phyloP scores from a whole-genome alignment of 2,329 filamentous ascomycete species.

The Ophiostoma sp. region DNA sequence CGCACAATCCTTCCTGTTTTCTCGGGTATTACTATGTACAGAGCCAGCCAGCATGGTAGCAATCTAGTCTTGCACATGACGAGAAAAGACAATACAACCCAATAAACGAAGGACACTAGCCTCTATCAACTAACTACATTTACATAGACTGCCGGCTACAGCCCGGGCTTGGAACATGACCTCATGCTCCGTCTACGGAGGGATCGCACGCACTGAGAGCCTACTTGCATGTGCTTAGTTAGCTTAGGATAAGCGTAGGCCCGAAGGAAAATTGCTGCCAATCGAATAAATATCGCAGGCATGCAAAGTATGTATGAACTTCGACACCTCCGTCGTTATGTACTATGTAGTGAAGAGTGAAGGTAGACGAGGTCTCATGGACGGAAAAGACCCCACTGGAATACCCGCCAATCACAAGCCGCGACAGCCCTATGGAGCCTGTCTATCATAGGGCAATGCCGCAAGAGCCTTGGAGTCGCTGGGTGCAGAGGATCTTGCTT shows the following conservation, averaged over 20 bases:
- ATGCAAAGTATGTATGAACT: neutral
- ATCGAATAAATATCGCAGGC: neutral
- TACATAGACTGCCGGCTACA: neutral
- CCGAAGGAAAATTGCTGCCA: neutral
- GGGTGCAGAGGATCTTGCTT: neutral
- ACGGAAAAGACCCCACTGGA: neutral
- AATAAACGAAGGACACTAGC: neutral
- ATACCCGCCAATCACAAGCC: neutral
- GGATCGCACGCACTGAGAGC: no score
- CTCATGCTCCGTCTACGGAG: slow-evolving; percentile 13
- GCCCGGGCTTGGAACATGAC: slow-evolving; percentile 1
- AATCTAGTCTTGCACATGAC: neutral
- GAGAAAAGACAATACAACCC: neutral
- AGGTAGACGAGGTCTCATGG: neutral
- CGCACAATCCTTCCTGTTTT: neutral
- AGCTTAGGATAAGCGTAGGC: neutral
- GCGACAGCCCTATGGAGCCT: neutral
- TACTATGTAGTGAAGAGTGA: neutral
- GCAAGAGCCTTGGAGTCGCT: neutral
- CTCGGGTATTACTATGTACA: neutral
- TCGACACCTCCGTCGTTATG: neutral
- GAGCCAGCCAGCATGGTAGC: neutral
- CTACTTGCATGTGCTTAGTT: neutral
- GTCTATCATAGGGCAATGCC: neutral
- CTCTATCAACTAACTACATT: neutral